Conservation (phyloP, 2,329 filamentous ascomycete species). For the Botrytis byssoidea region DNA sequence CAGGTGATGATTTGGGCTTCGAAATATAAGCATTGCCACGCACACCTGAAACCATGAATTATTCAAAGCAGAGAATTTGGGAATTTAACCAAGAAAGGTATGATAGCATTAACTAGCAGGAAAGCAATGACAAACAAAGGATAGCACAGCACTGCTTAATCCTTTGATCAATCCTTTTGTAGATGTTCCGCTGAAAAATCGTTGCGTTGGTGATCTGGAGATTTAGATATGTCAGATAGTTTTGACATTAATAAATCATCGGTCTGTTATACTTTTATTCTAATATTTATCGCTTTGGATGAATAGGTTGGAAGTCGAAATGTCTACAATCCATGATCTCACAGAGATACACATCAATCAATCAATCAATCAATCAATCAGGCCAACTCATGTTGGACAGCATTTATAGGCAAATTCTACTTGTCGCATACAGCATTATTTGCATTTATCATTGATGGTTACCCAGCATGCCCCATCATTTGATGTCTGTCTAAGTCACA, state of each 20-base stretch:
- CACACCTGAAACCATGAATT: not conserved
- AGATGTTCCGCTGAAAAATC: not conserved
- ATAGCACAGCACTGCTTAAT: not conserved
- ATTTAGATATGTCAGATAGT: constrained; percentile 1
- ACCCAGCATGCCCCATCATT: not conserved
- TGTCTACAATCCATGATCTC: not conserved
- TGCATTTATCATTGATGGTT: not conserved
- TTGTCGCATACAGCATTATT: not conserved
- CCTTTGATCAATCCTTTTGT: not conserved
- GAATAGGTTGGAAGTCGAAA: not conserved
- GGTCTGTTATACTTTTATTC: not conserved
- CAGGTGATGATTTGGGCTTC: not conserved
- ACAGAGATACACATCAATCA: not conserved
- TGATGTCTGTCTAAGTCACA: not conserved
- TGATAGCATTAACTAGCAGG: not conserved
- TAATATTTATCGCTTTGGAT: not conserved
- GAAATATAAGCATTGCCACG: not conserved
- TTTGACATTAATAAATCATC: not conserved
- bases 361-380: not conserved
- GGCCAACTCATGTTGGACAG: not conserved
- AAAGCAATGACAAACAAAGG: not conserved
- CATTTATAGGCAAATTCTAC: not conserved
- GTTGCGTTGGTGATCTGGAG: not conserved
- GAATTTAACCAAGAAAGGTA: not conserved
- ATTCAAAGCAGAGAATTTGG: not conserved